Evolutionary conservation across 2,329 filamentous ascomycete genomes (phyloP).

Genomic region (Hypoxylon sp.): DNA sequence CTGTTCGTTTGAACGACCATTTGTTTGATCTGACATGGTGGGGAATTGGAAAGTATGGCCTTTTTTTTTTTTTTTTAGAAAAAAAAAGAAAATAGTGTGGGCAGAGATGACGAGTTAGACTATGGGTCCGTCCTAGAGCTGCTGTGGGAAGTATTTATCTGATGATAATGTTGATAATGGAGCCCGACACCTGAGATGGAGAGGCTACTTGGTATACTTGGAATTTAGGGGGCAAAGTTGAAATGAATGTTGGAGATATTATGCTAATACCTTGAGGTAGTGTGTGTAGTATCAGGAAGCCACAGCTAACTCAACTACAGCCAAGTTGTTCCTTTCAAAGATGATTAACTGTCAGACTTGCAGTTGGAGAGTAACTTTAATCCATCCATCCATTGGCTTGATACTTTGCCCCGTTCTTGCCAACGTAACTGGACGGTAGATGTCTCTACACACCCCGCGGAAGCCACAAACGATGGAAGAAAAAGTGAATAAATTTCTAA

Average conservation of each 20-base stretch:
- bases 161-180: neutral
- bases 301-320: neutral
- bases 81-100: neutral
- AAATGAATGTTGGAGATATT: neutral
- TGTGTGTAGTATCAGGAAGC: neutral
- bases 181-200: neutral
- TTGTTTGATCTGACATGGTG: neutral
- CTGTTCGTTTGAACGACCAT: neutral
- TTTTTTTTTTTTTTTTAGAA: too few relatives aligned
- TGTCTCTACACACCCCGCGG: too few relatives aligned
- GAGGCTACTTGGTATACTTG: neutral
- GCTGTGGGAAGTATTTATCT: neutral
- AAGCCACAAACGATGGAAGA: too few relatives aligned
- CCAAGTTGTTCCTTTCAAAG: neutral
- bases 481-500: too few relatives aligned
- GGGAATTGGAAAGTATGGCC: neutral
- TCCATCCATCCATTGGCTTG: too few relatives aligned
- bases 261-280: neutral
- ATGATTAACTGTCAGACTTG: too few relatives aligned
- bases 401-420: too few relatives aligned
- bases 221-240: neutral
- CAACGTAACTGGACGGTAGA: too few relatives aligned
- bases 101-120: neutral
- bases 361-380: too few relatives aligned
- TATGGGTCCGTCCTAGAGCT: neutral